Evolutionary conservation across 2,329 filamentous ascomycete species (phyloP).

Genomic region (Ophiostoma himal-ulmi): DNA sequence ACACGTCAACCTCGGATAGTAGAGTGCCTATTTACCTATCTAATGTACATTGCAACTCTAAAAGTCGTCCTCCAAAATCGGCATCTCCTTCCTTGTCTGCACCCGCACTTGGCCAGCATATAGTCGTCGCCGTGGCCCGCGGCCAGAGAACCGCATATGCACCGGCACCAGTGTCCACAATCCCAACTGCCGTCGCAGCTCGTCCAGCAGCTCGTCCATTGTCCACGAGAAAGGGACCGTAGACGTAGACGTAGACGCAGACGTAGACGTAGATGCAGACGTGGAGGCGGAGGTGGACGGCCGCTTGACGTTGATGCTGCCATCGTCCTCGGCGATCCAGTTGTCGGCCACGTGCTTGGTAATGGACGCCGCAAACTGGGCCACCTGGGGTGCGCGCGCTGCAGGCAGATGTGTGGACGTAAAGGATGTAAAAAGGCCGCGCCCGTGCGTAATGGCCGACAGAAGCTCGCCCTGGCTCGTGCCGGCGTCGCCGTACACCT

Average conservation of each 20-base stretch:
- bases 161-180: conserved; percentile 31
- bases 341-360: conserved; percentile 41
- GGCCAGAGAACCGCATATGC: background rate
- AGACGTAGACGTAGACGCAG: conserved; percentile 12
- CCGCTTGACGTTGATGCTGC: conserved; percentile 26
- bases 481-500: background rate
- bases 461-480: background rate
- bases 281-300: conserved; percentile 12
- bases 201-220: conserved; percentile 30
- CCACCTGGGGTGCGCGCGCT: conserved; percentile 30
- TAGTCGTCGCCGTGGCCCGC: background rate
- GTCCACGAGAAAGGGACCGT: conserved; percentile 32
- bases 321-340: conserved; percentile 35
- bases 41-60: background rate
- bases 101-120: background rate
- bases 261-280: background rate
- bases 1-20: background rate
- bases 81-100: background rate
- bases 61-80: too few species aligned
- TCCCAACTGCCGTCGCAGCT: conserved; percentile 32
- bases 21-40: too few species aligned
- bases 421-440: background rate
- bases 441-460: background rate
- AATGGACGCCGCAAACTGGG: conserved; percentile 41
- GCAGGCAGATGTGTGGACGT: too few species aligned